Evolutionary conservation across 1,284 basidiomycete genomes (phyloP), one percentile per base, ranked within the genome.

Genomic region (Anthracocystis panici-leucophaei): DNA sequence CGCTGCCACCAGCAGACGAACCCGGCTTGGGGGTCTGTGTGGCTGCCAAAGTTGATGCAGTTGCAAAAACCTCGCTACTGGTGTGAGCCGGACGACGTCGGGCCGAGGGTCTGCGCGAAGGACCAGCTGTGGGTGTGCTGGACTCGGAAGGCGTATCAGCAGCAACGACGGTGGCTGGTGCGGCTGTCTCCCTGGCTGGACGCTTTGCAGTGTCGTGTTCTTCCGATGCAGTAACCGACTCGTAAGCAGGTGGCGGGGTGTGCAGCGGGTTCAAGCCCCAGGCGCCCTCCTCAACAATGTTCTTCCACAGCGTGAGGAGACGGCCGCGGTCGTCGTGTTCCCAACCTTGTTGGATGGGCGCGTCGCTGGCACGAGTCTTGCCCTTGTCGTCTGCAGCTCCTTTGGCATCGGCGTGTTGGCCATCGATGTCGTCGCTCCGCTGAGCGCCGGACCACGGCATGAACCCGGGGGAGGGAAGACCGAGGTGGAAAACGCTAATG

Each of bases 401-500:
- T 25, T 57, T 52, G 25, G 16, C 29, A 23, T 57, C 59, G n/a
- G 44, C 41, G 44, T n/a, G 31, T 29, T 50, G 51, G 2, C 58
- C 55, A n/a, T 41, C 41, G 21, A 48, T 27, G 46, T n/a, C 25
- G 1, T 31, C 25, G 14, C 25, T 27, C 29, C 66, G 72, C 38
- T 61, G 62, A 25, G 63, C 42, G 10, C 53, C 62, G 18, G 65
- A 65, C 79, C 79, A 79, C 1, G 71, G 65, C 59, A 77, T 72
- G 52, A 78, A 75, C 5, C 61, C 62, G 11, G 72, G 52, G 14
- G 72, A 62, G 8, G 70, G 65, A 20, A 80, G 45, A 11, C 57
- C 68, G 23, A 81, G 73, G 11, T 81, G 79, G 67, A 80, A 81
- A 35, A 81, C 79, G 29, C 63, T 68, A 53, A 80, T 75, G 29